Conservation (phyloP, 306 rosid species). For the Dalbergia oliveri region DNA sequence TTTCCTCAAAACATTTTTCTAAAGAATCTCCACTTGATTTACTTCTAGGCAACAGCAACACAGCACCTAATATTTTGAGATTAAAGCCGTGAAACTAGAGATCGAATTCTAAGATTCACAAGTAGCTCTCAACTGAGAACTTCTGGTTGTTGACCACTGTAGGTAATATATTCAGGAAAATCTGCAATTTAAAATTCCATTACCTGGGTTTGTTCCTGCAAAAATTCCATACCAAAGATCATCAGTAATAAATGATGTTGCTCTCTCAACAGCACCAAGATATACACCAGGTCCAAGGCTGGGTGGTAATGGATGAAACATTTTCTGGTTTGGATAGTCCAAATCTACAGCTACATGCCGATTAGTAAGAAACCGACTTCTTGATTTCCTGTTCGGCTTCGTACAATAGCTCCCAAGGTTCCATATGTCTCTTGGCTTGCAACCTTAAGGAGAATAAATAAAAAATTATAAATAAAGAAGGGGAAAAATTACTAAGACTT, state of each 20-base stretch:
- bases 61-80: conserved; percentile 3
- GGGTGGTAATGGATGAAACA: conserved; percentile 99
- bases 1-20: conserved; percentile 5
- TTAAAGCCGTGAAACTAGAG: conserved; percentile 10
- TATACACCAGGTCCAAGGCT: conserved; percentile 99
- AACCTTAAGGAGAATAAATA: conserved; percentile 70
- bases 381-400: conserved; percentile 87
- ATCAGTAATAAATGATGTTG: conserved; percentile 98
- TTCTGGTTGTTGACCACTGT: conserved; percentile 15
- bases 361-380: conserved; percentile 97
- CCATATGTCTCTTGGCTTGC: conserved; percentile 98
- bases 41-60: conserved; percentile 10
- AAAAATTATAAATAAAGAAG: conserved; percentile 22
- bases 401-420: conserved; percentile 96
- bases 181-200: conserved; percentile 39
- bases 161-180: conserved; percentile 29
- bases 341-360: conserved; percentile 99
- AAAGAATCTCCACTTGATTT: conserved; percentile 13
- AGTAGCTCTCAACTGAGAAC: conserved; percentile 1
- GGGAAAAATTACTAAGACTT: conserved; percentile 28
- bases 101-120: conserved; percentile 30
- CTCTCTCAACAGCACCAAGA: conserved; percentile 99
- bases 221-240: conserved; percentile 97
- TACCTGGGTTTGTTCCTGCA: conserved; percentile 99
- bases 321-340: conserved; percentile 97